Evolutionary conservation across 2,329 filamentous ascomycete genomes (phyloP), one percentile per base, ranked within the genome.

Genomic region (Penicillium sp.): DNA sequence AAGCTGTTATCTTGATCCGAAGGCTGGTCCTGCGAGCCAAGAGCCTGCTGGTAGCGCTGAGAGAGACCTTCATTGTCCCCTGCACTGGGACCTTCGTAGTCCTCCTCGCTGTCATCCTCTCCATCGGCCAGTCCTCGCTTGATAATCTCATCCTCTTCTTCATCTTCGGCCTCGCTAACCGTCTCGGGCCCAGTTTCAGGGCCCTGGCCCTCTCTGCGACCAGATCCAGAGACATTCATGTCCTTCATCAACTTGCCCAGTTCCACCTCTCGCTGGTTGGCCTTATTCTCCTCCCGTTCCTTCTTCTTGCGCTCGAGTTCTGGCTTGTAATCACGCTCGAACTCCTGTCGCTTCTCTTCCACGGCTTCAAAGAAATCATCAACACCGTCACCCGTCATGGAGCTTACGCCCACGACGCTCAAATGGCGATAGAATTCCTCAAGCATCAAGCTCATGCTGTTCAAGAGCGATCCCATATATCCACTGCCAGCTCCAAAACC

Each of bases 381-480:
- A 28, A 99, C 84, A 3, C 94, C 95, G 0, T 89, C 86, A 20
- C 94, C 94, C 0, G 92, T 90, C 83, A 96, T 92, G 7, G 91
- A 89, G 61, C 90, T 95, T 11, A 99, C 95, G 0, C 88, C 91
- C 0, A 99, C 92, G 8, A 99, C 89, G 66, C 85, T 95, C 30
- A 99, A 78, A 67, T 97, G 91, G 35, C 90, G 86, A 73, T 99
- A 99, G 68, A 99, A 99, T 70, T 99, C 94, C 66, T 99, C 94
- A 30, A 99, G 79, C 81, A 99, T 90, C 55, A 97, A 78, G 67
- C 90, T 96, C 94, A 99, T 99, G 66, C 90, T 96, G 79, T 96
- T 97, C 46, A 99, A 80, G 49, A 97, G 76, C 60, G 89, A 95
- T 48, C 89, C 88, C 94, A 99, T 97, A 76, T 99, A 99, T 13